Base-by-base conservation (phyloP, 805 yeast genomes). In the Schizosaccharomyces octosporus region DNA sequence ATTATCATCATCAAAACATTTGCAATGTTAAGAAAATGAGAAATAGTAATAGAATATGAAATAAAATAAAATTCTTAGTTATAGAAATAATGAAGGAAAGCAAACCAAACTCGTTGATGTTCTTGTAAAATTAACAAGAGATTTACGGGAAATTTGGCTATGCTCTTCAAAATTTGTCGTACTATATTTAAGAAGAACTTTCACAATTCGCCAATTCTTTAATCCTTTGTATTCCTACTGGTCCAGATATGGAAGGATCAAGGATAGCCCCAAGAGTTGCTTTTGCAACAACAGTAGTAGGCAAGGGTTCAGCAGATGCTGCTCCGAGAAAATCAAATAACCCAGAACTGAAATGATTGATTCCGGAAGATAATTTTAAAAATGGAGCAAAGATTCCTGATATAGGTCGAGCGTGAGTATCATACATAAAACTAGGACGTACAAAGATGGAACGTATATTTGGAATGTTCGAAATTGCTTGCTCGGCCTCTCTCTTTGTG, bases 381-480 rank as follows among this genome's bases (percentile, higher is more conserved):
- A 57, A 43, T 3, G 29, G 45, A n/a, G 48, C 27, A n/a, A 57
- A 17, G 60, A 42, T 15, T 1, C 27, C 48, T 3, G 60, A 32
- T n/a, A 57, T 32, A 41, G 48, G 43, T 19, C 60, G 60, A 41
- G 7, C 48, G 11, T 57, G 13, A 6, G 21, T 3, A 42, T 51
- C 36, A 11, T 57, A 57, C 60, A 57, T 57, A 41, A 57, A 57
- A 19, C 48, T 31, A 43, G 61, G 61, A 42, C 61, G 61, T 15
- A 59, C 31, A 43, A 42, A 59, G 9, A 59, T 43, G 24, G 61
- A 59, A 9, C 61, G 51, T 7, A 59, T 19, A 9, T 41, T 29
- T 9, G 61, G 29, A 4, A 59, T 43, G 17, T 39, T 39, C 11
- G 59, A 27, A 42, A 59, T 41, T 4, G 21, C 39, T 5, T 1